Conservation (phyloP, 352 stramenopile species). For the Phytophthora multivora region DNA sequence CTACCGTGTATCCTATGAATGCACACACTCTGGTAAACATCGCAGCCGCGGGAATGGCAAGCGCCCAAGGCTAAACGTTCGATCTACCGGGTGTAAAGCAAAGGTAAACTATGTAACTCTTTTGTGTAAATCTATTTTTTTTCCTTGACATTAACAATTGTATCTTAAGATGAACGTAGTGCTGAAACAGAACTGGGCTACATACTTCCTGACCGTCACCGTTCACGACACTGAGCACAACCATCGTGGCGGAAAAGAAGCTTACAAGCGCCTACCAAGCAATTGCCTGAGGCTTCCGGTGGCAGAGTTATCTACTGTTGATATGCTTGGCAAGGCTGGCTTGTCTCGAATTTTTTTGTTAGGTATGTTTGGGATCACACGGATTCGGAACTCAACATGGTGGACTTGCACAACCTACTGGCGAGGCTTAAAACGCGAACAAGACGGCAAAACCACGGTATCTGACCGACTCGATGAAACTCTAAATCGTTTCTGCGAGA, state of each 20-base stretch:
- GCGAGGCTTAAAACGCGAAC: neutral
- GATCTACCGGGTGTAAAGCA: neutral
- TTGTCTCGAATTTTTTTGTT: neutral
- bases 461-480: neutral
- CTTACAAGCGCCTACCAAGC: neutral
- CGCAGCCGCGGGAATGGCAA: neutral
- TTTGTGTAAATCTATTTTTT: no score
- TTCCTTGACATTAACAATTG: neutral
- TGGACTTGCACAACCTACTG: constrained; percentile 1
- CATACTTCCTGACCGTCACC: neutral
- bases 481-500: constrained; percentile 2
- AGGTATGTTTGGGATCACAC: neutral
- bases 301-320: neutral
- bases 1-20: neutral
- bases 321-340: constrained; percentile 1
- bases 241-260: neutral
- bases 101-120: neutral
- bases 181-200: neutral
- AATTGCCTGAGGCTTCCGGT: neutral
- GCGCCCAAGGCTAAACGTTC: neutral
- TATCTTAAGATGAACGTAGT: neutral
- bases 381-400: neutral
- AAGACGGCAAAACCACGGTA: neutral
- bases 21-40: neutral
- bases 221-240: constrained; percentile 2